Base-by-base conservation (phyloP, 2,329 filamentous ascomycete genomes). In the Didymella glomerata region DNA sequence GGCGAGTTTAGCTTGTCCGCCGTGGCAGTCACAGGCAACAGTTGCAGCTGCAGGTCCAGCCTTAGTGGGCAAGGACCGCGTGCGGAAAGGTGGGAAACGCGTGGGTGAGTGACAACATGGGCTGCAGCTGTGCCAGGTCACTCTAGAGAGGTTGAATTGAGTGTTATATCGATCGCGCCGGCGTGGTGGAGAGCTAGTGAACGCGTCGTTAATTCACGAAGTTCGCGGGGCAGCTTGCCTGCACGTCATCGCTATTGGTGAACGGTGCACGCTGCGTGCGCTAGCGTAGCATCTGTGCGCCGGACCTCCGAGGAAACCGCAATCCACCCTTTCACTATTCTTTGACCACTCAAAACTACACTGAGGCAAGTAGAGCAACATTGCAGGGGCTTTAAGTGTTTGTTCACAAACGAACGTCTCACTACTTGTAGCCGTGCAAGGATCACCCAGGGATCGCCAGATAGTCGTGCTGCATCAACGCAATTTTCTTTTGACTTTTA, bases 111-210 rank as follows among this genome's bases (percentile, higher is more conserved):
- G 61, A 63, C 54, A 69, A 67, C 71, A 75, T 74, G 66, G 66
- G 70, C 68, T 66, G 60, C 57, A 61, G 56, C 60, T 46, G 34
- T 18, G 22, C 18, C n/a, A 16, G 34, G 18, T 46, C 50, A 58
- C 56, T 38, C 22, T 54, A 30, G 18, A 38, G 48, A 30, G 28
- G 50, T 11, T 30, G 47, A 16, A 53, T 61, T 48, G 40, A 57
- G 54, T 36, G n/a, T 40, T 78, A 63, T 71, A 68, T 84, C 76
- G 69, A 91, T 90, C 70, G 96, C 88, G 80, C 96, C 92, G 61
- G 88, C 87, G 76, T 91, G 86, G 70, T 96, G 88, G 68, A 96
- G 76, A 96, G 94, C 74, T 67, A 48, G 45, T 41, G n/a, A 34
- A 61, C 59, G 62, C 62, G 62, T 58, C 49, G 30, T 54, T 47